Evolutionary conservation across 192 early-diverging fungal species (phyloP).

Genomic region (Coemansia sp.): DNA sequence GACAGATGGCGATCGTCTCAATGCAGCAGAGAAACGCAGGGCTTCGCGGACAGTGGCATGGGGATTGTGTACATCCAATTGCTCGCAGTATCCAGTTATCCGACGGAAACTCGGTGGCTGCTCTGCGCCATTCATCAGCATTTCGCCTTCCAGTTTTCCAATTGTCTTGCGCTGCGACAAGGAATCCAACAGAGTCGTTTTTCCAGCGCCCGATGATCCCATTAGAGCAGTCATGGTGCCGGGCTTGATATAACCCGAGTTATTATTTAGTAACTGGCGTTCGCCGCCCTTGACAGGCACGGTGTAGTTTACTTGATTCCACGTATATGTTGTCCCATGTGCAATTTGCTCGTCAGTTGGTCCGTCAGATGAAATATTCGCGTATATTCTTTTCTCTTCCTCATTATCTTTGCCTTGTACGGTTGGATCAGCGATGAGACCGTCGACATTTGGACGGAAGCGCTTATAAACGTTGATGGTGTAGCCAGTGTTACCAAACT

Average conservation of each 20-base stretch:
- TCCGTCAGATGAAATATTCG: conserved; percentile 12
- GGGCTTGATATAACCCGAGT: conserved; percentile 65
- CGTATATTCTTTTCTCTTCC: conserved; percentile 17
- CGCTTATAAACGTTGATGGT: conserved; percentile 42
- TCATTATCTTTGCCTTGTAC: conserved; percentile 5
- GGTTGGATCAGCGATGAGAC: conserved; percentile 43
- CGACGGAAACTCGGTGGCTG: conserved; percentile 58
- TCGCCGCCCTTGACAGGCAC: conserved; percentile 63
- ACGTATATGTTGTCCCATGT: conserved; percentile 59
- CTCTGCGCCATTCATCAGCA: conserved; percentile 62
- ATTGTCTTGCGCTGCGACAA: conserved; percentile 72
- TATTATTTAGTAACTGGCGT: conserved; percentile 64
- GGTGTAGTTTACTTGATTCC: conserved; percentile 67
- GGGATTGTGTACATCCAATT: conserved; percentile 71
- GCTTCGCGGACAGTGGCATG: conserved; percentile 64
- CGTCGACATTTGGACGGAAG: conserved; percentile 19
- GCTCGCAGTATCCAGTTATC: conserved; percentile 72
- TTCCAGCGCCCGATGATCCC: conserved; percentile 60
- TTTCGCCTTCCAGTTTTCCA: conserved; percentile 56
- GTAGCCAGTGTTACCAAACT: conserved; percentile 33
- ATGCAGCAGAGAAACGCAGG: conserved; percentile 56
- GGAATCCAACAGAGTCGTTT: conserved; percentile 72
- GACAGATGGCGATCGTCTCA: conserved; percentile 64
- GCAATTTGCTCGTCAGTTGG: conserved; percentile 50
- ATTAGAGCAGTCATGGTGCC: conserved; percentile 78